Conservation (phyloP, 2,329 filamentous ascomycete genomes). For the Monascus ruber region DNA sequence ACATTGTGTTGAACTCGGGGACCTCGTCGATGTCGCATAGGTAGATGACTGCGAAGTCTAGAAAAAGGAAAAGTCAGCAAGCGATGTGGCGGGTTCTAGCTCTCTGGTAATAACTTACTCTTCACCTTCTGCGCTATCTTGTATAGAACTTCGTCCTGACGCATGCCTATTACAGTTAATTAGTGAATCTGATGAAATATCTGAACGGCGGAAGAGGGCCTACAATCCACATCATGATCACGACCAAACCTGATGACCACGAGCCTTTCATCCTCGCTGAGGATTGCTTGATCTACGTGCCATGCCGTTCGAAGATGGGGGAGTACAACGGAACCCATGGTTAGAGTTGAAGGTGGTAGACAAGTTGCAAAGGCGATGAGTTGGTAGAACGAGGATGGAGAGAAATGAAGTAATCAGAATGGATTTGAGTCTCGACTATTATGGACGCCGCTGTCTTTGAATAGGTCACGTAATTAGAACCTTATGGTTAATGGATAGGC, state of each 20-base stretch:
- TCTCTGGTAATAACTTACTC: slow-evolving; percentile 30
- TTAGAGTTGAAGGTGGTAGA: slow-evolving; percentile 2
- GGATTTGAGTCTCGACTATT: no score
- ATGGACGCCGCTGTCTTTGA: no score
- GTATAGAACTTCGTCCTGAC: slow-evolving; percentile 87
- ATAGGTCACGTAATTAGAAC: no score
- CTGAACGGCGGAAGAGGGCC: slow-evolving; percentile 3
- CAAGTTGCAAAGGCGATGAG: no score
- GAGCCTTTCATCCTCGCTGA: slow-evolving; percentile 79
- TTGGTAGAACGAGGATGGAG: no score
- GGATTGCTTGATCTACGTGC: slow-evolving; percentile 97
- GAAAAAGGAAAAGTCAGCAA: not conserved
- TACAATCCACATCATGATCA: slow-evolving; percentile 66
- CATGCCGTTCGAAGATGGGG: slow-evolving; percentile 85
- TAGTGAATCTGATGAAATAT: slow-evolving; percentile 5
- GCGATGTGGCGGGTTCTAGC: not conserved
- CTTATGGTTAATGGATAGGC: no score
- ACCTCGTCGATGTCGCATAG: slow-evolving; percentile 87
- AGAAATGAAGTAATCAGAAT: no score
- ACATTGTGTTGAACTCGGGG: slow-evolving; percentile 93
- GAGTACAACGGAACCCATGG: slow-evolving; percentile 76
- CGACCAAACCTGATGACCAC: slow-evolving; percentile 86
- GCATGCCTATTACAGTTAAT: slow-evolving; percentile 41
- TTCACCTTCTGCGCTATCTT: slow-evolving; percentile 88
- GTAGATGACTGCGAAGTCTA: slow-evolving; percentile 55